These are phyloP conservation scores for Triticum urartu DNA, from an alignment of 176 grass and related monocot genomes.

Conservation along the genomic window DNA sequence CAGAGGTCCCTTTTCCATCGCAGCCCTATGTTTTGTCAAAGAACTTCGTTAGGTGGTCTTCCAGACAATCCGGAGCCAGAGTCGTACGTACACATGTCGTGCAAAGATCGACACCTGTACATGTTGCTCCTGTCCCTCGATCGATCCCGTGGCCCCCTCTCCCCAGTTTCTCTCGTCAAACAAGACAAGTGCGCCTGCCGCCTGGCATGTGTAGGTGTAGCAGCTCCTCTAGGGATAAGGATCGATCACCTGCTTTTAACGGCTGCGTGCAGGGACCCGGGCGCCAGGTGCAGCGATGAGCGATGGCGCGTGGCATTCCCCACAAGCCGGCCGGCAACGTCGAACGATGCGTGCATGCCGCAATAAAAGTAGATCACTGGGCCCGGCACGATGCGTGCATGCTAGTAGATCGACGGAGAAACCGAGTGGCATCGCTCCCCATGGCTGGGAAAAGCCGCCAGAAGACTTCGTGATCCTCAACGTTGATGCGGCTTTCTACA, in stretches of 20 bases:
- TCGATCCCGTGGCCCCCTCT: not conserved
- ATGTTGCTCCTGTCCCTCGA: not conserved
- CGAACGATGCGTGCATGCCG: not conserved
- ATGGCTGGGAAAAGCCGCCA: not conserved
- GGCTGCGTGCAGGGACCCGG: not conserved
- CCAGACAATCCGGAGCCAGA: not conserved
- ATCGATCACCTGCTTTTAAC: not conserved
- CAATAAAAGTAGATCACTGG: not conserved
- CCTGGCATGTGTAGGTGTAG: not conserved
- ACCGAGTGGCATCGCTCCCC: not conserved
- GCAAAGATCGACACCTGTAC: not conserved
- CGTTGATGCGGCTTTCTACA: not conserved
- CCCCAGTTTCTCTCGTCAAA: not conserved
- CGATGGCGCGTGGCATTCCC: conserved; percentile 15
- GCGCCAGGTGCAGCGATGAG: not conserved
- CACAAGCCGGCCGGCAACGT: not conserved
- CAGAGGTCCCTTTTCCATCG: not conserved
- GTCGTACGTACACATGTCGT: not conserved
- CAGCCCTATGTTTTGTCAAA: not conserved
- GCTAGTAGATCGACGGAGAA: not conserved
- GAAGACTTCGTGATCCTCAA: not conserved
- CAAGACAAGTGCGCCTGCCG: not conserved
- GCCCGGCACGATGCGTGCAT: not conserved
- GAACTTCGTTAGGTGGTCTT: not conserved
- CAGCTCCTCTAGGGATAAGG: not conserved